These are phyloP conservation scores for Colletotrichum liaoningense DNA, from an alignment of 2,329 filamentous ascomycete genomes.

Conservation along the genomic window DNA sequence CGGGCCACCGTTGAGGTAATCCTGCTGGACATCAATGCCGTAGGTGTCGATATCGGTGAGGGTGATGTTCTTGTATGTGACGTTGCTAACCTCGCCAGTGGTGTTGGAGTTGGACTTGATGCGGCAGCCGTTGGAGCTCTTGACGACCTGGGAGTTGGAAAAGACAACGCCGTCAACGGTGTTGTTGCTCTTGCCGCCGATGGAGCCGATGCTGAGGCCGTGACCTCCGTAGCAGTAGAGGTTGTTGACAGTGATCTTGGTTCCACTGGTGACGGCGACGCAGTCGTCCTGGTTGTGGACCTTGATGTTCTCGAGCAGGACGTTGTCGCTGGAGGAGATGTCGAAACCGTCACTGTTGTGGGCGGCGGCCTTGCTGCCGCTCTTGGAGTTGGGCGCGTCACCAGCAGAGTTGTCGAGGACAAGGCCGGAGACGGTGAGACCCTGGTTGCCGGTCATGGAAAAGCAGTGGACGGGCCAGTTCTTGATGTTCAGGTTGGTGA, in stretches of 20 bases:
- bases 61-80: slow-evolving; percentile 51
- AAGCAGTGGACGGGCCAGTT: slow-evolving; percentile 36
- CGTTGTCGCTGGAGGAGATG: slow-evolving; percentile 49
- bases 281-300: slow-evolving; percentile 58
- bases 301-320: slow-evolving; percentile 48
- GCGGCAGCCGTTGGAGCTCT: slow-evolving; percentile 56
- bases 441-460: slow-evolving; percentile 25
- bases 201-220: slow-evolving; percentile 58
- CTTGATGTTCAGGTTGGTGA: slow-evolving; percentile 30
- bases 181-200: slow-evolving; percentile 53
- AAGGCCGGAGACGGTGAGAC: slow-evolving; percentile 17
- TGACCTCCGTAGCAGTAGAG: slow-evolving; percentile 59
- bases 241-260: slow-evolving; percentile 51
- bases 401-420: slow-evolving; percentile 29
- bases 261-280: slow-evolving; percentile 55
- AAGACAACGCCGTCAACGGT: slow-evolving; percentile 56
- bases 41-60: slow-evolving; percentile 25
- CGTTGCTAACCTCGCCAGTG: slow-evolving; percentile 51
- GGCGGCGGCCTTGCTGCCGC: slow-evolving; percentile 36
- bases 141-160: slow-evolving; percentile 51
- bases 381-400: slow-evolving; percentile 26
- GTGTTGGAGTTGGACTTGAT: slow-evolving; percentile 58
- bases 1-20: slow-evolving; percentile 35
- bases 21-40: slow-evolving; percentile 34
- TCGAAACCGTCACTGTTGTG: slow-evolving; percentile 59